A percentile compares a stretch with the other conserved stretches of the same genome.
These are phyloP conservation scores for Colletotrichum sp. DNA, from an alignment of 2,329 filamentous ascomycete genomes.

Conservation along the genomic window DNA sequence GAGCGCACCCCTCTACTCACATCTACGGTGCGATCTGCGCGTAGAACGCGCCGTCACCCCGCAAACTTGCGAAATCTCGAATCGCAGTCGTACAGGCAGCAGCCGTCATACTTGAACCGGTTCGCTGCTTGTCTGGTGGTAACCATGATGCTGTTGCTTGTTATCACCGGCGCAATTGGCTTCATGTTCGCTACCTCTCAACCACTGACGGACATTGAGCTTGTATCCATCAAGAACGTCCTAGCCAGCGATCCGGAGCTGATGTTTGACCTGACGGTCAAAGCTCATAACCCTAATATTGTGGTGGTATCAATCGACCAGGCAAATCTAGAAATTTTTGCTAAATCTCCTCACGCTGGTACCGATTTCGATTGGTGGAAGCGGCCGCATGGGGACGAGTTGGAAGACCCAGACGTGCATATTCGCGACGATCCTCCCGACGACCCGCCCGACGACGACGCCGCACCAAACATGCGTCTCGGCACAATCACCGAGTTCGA, in stretches of 20 bases:
- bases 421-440: slow-evolving; percentile 39
- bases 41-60: slow-evolving; percentile 60
- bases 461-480: slow-evolving; percentile 85
- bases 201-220: slow-evolving; percentile 78
- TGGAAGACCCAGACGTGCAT: slow-evolving; percentile 17
- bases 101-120: slow-evolving; percentile 69
- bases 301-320: slow-evolving; percentile 85
- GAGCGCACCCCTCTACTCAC: slow-evolving; percentile 83
- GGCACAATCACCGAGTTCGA: slow-evolving; percentile 88
- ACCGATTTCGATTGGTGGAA: slow-evolving; percentile 67
- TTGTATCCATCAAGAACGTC: slow-evolving; percentile 85
- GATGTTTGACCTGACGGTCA: slow-evolving; percentile 89
- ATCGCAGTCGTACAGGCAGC: slow-evolving; percentile 69
- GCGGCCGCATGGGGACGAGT: slow-evolving; percentile 34
- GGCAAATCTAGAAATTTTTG: slow-evolving; percentile 91
- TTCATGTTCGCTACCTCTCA: slow-evolving; percentile 94
- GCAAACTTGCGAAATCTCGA: slow-evolving; percentile 74
- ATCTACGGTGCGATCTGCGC: slow-evolving; percentile 60
- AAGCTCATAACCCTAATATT: slow-evolving; percentile 90
- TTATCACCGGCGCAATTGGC: slow-evolving; percentile 84
- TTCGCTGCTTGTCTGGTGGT: slow-evolving; percentile 89
- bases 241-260: slow-evolving; percentile 93
- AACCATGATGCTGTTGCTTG: slow-evolving; percentile 79
- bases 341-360: slow-evolving; percentile 90
- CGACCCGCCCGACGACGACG: slow-evolving; percentile 70